phyloP scores from a whole-genome alignment of 768 basidiomycete species.

The Butyriboletus loyo region DNA sequence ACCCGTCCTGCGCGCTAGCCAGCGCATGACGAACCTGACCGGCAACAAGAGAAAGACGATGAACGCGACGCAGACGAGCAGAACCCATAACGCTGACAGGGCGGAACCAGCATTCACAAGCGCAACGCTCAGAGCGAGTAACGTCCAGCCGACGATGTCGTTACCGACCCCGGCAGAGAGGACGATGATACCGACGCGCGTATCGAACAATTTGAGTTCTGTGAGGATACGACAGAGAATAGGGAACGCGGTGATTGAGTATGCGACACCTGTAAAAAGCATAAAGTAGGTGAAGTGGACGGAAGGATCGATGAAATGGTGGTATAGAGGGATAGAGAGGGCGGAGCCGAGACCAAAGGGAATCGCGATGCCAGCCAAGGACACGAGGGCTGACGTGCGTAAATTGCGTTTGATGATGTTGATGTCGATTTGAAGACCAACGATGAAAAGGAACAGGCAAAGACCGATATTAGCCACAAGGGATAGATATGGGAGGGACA shows the following conservation, averaged over 20 bases:
- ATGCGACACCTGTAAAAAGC: slow-evolving; percentile 91
- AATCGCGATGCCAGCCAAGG: slow-evolving; percentile 78
- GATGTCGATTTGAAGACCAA: slow-evolving; percentile 88
- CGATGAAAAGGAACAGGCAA: slow-evolving; percentile 86
- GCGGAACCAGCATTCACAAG: slow-evolving; percentile 87
- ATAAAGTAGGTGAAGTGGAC: slow-evolving; percentile 86
- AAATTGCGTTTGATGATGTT: slow-evolving; percentile 76
- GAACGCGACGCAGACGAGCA: slow-evolving; percentile 80
- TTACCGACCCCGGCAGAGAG: slow-evolving; percentile 91
- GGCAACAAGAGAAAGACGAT: slow-evolving; percentile 71
- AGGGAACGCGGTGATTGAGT: slow-evolving; percentile 84
- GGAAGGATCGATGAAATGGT: slow-evolving; percentile 53
- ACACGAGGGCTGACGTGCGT: slow-evolving; percentile 62
- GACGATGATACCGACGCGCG: slow-evolving; percentile 88
- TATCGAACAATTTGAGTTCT: slow-evolving; percentile 88
- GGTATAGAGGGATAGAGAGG: slow-evolving; percentile 53
- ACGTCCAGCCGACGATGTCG: slow-evolving; percentile 83
- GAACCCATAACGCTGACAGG: slow-evolving; percentile 79
- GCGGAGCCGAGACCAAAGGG: slow-evolving; percentile 86
- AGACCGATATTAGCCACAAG: slow-evolving; percentile 89
- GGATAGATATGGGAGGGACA: slow-evolving; percentile 72
- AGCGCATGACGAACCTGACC: slow-evolving; percentile 56
- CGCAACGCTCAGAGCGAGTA: slow-evolving; percentile 88
- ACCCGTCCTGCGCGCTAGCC: slow-evolving; percentile 76
- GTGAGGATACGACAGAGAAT: slow-evolving; percentile 85